phyloP scores from a whole-genome alignment of 441 rosid species.

The Eruca vesicaria region DNA sequence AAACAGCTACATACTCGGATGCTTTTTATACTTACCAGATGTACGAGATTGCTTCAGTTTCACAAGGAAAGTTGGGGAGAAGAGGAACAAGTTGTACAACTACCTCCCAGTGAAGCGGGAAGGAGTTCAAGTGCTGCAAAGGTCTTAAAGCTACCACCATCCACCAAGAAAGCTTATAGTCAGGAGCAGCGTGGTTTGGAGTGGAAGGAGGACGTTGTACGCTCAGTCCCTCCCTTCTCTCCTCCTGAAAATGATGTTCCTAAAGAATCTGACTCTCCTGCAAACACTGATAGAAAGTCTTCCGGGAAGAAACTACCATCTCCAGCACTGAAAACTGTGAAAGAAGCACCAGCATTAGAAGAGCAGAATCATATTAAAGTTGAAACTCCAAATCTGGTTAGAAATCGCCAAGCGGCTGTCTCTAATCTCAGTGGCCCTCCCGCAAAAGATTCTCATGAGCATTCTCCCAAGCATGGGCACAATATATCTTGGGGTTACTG shows the following conservation, averaged over 20 bases:
- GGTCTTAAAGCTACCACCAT: constrained; percentile 49
- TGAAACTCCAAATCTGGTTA: constrained; percentile 44
- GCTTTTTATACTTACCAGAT: constrained; percentile 98
- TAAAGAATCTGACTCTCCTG: constrained; percentile 64
- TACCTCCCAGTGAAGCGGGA: constrained; percentile 51
- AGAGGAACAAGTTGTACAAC: constrained; percentile 71
- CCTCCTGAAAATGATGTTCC: constrained; percentile 42
- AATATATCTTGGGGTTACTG: constrained; percentile 92
- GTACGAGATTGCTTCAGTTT: constrained; percentile 93
- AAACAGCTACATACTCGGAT: constrained; percentile 95
- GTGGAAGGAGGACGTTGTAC: constrained; percentile 62
- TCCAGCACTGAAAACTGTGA: constrained; percentile 56
- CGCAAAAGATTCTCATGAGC: constrained; percentile 64
- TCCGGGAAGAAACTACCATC: constrained; percentile 93
- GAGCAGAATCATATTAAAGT: constrained; percentile 54
- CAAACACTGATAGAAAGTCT: constrained; percentile 67
- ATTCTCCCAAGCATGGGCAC: constrained; percentile 72
- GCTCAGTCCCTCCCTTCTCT: constrained; percentile 42
- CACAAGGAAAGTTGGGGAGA: constrained; percentile 97
- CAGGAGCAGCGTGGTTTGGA: constrained; percentile 82
- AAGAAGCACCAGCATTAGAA: constrained; percentile 53
- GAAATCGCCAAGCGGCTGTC: constrained; percentile 41
- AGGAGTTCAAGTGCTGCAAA: constrained; percentile 67
- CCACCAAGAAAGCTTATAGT: constrained; percentile 82
- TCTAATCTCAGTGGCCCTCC: constrained; percentile 50